phyloP scores from a whole-genome alignment of 2,329 filamentous ascomycete species.

The Hypoxylon rubiginosum region DNA sequence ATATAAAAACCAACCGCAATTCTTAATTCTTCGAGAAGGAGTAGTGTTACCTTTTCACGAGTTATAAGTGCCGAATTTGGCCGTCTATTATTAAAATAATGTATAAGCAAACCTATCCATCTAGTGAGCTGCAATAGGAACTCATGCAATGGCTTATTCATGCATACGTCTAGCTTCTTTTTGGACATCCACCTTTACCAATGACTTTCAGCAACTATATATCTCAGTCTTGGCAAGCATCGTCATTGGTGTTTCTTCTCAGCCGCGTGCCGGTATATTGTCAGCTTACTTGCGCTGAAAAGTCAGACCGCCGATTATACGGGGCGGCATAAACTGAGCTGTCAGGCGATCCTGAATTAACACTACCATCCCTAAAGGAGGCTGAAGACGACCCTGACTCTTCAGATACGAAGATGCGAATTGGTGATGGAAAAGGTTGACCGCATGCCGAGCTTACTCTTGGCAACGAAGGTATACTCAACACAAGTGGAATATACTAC shows the following conservation, averaged over 20 bases:
- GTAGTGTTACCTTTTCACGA: no score
- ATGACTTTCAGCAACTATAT: neutral
- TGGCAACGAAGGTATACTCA: neutral
- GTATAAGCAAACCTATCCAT: no score
- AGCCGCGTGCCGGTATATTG: neutral
- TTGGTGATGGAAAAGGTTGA: neutral
- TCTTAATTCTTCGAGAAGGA: no score
- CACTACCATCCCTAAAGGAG: neutral
- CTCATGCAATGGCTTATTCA: neutral
- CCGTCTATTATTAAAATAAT: no score
- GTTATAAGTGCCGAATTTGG: no score
- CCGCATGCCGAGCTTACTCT: neutral
- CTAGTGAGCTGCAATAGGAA: no score
- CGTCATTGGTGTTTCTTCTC: neutral
- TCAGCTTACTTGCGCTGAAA: constrained; percentile 16
- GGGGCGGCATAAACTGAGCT: neutral
- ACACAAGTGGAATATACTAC: neutral
- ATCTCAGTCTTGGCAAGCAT: neutral
- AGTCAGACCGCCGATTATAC: neutral
- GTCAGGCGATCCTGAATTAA: neutral
- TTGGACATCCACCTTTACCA: neutral
- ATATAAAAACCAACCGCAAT: no score
- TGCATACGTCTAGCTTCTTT: neutral
- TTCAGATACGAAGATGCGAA: neutral
- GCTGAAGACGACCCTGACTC: neutral